phyloP scores from a whole-genome alignment of 2,329 filamentous ascomycete species.

The Colletotrichum liriopes region DNA sequence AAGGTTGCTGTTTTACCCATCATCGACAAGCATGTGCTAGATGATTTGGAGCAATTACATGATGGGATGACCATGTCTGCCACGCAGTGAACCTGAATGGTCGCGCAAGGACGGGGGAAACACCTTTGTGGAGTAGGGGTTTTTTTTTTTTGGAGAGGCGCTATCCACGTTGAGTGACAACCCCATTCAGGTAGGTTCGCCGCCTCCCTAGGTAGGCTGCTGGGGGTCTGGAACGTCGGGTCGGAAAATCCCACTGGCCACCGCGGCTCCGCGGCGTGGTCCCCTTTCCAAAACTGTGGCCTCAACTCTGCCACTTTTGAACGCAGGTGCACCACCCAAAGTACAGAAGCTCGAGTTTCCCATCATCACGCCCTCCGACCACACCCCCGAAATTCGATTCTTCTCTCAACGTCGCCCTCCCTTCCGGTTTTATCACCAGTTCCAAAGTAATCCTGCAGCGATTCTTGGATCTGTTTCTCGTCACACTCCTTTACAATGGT shows the following conservation, averaged over 20 bases:
- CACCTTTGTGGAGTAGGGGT: constrained; percentile 1
- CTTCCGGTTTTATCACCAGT: constrained; percentile 17
- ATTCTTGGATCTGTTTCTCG: constrained; percentile 46
- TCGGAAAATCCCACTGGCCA: constrained; percentile 40
- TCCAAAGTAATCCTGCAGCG: constrained; percentile 51
- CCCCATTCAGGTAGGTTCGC: constrained; percentile 40
- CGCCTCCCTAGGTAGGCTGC: constrained; percentile 12
- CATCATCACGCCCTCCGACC: constrained; percentile 38
- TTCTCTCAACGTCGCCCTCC: constrained; percentile 17
- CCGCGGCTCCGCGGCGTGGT: constrained; percentile 47
- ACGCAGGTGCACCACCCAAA: constrained; percentile 38
- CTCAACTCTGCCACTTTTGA: constrained; percentile 55
- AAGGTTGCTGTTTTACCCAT: neutral
- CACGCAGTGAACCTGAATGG: constrained; percentile 15
- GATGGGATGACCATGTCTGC: constrained; percentile 40
- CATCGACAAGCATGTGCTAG: neutral
- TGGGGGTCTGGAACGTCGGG: constrained; percentile 37
- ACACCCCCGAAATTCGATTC: constrained; percentile 47
- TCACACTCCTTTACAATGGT: constrained; percentile 44
- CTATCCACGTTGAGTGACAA: constrained; percentile 15
- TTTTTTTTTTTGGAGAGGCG: constrained; percentile 2
- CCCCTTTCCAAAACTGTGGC: constrained; percentile 61
- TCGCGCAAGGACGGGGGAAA: neutral
- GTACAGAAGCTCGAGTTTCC: constrained; percentile 32
- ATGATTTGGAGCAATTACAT: neutral